Conservation (phyloP, 2,329 filamentous ascomycete genomes). For the Cytospora piceicola region DNA sequence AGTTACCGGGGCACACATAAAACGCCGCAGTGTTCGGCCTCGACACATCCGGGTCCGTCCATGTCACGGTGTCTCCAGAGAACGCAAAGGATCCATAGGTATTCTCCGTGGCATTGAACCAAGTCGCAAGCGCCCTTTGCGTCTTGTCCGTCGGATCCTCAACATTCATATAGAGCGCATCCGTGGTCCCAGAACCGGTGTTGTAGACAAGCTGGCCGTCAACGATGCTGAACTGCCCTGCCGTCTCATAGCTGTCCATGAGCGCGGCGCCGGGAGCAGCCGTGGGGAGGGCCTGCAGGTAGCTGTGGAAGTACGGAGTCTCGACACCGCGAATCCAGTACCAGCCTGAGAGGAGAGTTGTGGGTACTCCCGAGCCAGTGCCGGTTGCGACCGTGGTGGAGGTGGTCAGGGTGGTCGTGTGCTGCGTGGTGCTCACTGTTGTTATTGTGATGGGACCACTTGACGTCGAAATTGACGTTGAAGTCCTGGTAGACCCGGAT, state of each 20-base stretch:
- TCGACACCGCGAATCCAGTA: slow-evolving; percentile 60
- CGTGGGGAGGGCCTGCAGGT: slow-evolving; percentile 48
- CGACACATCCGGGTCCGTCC: slow-evolving; percentile 49
- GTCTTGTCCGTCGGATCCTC: slow-evolving; percentile 47
- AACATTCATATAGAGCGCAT: slow-evolving; percentile 48
- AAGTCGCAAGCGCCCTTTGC: slow-evolving; percentile 50
- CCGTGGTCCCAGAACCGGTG: slow-evolving; percentile 37
- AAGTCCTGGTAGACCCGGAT: background rate
- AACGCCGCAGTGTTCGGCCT: slow-evolving; percentile 58
- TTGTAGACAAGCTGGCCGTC: slow-evolving; percentile 56
- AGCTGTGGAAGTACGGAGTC: slow-evolving; percentile 56
- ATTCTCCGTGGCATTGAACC: slow-evolving; percentile 52
- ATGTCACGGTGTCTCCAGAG: slow-evolving; percentile 57
- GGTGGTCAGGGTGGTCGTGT: slow-evolving; percentile 23
- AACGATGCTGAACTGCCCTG: slow-evolving; percentile 58
- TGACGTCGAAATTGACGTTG: slow-evolving; percentile 2
- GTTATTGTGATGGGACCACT: slow-evolving; percentile 1
- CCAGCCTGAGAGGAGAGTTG: slow-evolving; percentile 51
- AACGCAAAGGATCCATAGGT: slow-evolving; percentile 57
- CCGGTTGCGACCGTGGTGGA: slow-evolving; percentile 18
- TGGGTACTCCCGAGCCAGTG: slow-evolving; percentile 27
- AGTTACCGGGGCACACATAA: slow-evolving; percentile 49
- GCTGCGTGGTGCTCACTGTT: slow-evolving; percentile 9
- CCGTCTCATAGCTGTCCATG: slow-evolving; percentile 51
- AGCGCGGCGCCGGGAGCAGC: slow-evolving; percentile 48